Base-by-base conservation (phyloP, 371 early-diverging fungal genomes). In the Basidiobolus heterosporus region DNA sequence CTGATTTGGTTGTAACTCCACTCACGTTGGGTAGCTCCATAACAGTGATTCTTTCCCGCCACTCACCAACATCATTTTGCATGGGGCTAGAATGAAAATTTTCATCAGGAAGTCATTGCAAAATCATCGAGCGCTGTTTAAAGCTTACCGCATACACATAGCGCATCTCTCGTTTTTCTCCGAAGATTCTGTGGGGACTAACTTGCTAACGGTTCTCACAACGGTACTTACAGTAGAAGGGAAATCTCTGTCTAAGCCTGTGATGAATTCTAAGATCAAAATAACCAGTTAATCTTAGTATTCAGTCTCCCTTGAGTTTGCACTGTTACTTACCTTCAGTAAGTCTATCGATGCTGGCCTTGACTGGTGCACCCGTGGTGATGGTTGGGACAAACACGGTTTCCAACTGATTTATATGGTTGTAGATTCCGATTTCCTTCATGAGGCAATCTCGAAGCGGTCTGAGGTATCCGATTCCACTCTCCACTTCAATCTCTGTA, bases 181-280 rank as follows among this genome's bases (percentile, higher is more conserved):
- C 44, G 64, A 56, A 19, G 60, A 59, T 6, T 55, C 63, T 1
- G 66, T 57, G 14, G 70, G 67, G 16, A 67, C 66, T 22, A 91
- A 56, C 53, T 90, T 91, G 19, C 70, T 69, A 17, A 80, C 82
- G 0, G 93, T 93, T 36, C 88, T 68, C 22, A 78, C 74, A 3
- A 93, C 79, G 0, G 91, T 91, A 37, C 80, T 74, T 8, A 82
- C 85, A 0, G 91, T 91, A 3, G 89, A 83, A 0, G 88, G 80
- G 50, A 87, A 93, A 46, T 81, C 89, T 9, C 67, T 62, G 49
- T 87, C 86, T 22, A 93, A 66, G 0, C 78, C 73, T 0, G 72
- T 66, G 40, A 91, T 78, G 50, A 93, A 90, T 0, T 81, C 30
- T 30, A 30, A 30, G 30, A n/a, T n/a, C 30, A 30, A 30, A 30